Base-by-base conservation (phyloP, 2,329 filamentous ascomycete species). In the Macrophomina tecta region DNA sequence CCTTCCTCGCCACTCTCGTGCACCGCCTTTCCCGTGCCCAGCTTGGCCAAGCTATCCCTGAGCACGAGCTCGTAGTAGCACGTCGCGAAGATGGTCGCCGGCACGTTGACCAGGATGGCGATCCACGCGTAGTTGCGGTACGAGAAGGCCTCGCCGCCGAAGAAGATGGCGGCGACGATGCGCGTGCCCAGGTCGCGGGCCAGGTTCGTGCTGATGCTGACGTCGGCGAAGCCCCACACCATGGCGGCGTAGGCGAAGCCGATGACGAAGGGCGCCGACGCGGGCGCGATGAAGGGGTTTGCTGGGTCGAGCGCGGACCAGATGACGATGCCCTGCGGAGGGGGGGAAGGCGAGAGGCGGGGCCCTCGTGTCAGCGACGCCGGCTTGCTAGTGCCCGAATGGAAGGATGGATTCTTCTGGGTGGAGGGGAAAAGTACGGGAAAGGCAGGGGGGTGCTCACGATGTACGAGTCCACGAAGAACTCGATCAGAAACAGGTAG, bases 131-230 rank as follows among this genome's bases (percentile, higher is more conserved):
- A 87, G 32, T 75, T 75, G 45, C 80, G 70, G 74, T 78, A 80
- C 9, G 75, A 75, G 70, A 86, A 86, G 3, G 81, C 82, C 68
- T 85, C 83, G 11, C 78, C 72, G 58, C 84, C 84, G 69, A 80
- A 86, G 75, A 87, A 87, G 68, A 87, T 87, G 16, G 84, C 84
- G 5, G 84, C 85, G 0, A 88, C 86, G 32, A 88, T 82, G 18
- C 86, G 82, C 1, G 84, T 83, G n/a, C 86, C 86, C 14, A 88
- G 77, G 72, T 89, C 86, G 71, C 86, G 78, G 11, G 86, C 86
- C 38, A 86, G 72, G 74, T 89, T 89, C 14, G 85, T 87, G 46
- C 79, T 81, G 70, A 88, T 83, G 12, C 83, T 85, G 55, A 85
- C 79, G 66, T 79, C 79, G 9, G 84, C 86, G 69, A 87, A 88